A percentile compares a stretch with the other conserved stretches of the same genome.
Conservation (phyloP, 2,329 filamentous ascomycete species). For the Fusarium tjaetaba region DNA sequence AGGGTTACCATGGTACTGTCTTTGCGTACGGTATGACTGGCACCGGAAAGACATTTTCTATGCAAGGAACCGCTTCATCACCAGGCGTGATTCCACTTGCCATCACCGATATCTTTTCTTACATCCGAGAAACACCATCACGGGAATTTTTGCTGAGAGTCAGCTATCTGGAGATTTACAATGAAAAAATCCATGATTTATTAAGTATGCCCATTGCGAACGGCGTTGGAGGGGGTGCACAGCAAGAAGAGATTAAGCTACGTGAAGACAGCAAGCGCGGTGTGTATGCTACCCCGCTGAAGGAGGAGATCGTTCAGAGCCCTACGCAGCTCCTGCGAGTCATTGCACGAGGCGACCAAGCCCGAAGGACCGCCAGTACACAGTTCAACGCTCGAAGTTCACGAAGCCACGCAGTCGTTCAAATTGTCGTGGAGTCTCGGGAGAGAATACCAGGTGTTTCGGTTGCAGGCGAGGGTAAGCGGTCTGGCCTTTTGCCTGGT, state of each 20-base stretch:
- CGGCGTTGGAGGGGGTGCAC: slow-evolving; percentile 61
- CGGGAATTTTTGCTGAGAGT: slow-evolving; percentile 94
- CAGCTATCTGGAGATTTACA: slow-evolving; percentile 99
- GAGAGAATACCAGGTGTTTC: slow-evolving; percentile 75
- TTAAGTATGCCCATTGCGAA: slow-evolving; percentile 76
- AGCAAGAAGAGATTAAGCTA: slow-evolving; percentile 94
- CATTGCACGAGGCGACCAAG: slow-evolving; percentile 92
- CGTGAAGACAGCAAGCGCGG: slow-evolving; percentile 96
- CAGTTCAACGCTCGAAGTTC: slow-evolving; percentile 98
- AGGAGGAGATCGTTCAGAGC: slow-evolving; percentile 98
- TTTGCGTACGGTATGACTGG: slow-evolving; percentile 99
- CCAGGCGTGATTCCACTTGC: slow-evolving; percentile 96
- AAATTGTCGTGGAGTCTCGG: slow-evolving; percentile 97
- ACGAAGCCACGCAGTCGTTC: slow-evolving; percentile 96
- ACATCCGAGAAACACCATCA: slow-evolving; percentile 95
- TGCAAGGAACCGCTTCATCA: slow-evolving; percentile 96
- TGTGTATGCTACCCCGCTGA: slow-evolving; percentile 94
- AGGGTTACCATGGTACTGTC: slow-evolving; percentile 97
- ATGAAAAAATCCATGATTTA: slow-evolving; percentile 95
- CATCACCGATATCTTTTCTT: slow-evolving; percentile 99
- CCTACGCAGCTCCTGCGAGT: slow-evolving; percentile 94
- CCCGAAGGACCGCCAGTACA: slow-evolving; percentile 89
- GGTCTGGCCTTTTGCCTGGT: slow-evolving; percentile 78
- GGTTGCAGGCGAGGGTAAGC: slow-evolving; percentile 60
- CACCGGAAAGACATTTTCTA: slow-evolving; percentile 98